A percentile compares a stretch with the other conserved stretches of the same genome.
Evolutionary conservation across 148 eudicot genomes (phyloP).

Genomic region (Cornus kousa): DNA sequence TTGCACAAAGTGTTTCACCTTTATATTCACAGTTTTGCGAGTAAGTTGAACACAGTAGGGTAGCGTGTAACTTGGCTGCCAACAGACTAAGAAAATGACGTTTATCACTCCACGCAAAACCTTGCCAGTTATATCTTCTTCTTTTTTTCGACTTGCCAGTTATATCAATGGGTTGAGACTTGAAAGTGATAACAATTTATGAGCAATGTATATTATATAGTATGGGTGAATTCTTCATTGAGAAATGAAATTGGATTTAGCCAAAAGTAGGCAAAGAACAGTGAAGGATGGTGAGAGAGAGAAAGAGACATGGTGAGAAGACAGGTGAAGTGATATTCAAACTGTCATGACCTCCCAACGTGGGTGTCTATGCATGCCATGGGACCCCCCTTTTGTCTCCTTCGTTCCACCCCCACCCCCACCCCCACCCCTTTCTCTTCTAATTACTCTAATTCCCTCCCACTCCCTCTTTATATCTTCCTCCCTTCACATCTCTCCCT

Average conservation of each 20-base stretch:
- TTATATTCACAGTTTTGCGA: too few relatives aligned
- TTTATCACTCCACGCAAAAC: too few relatives aligned
- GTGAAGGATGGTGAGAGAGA: conserved; percentile 2
- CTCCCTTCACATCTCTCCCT: too few relatives aligned
- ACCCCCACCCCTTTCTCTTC: not conserved
- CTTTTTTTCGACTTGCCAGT: too few relatives aligned
- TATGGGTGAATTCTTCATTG: not conserved
- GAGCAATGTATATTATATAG: too few relatives aligned
- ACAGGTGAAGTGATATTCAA: conserved; percentile 25
- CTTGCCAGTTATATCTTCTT: too few relatives aligned
- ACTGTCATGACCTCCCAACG: conserved; percentile 14
- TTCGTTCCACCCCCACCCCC: not conserved
- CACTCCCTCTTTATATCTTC: not conserved
- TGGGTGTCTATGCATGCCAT: not conserved
- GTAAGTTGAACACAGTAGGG: too few relatives aligned
- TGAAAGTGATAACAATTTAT: too few relatives aligned
- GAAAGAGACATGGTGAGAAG: conserved; percentile 1
- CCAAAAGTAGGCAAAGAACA: not conserved
- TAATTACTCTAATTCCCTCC: not conserved
- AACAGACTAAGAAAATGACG: too few relatives aligned
- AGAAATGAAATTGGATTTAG: conserved; percentile 1
- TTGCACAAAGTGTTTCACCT: too few relatives aligned
- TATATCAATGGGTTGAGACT: too few relatives aligned
- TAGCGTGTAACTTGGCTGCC: too few relatives aligned
- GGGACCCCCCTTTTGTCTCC: conserved; percentile 4